phyloP scores from a whole-genome alignment of 495 filamentous ascomycete species.

The Parathielavia hyrcaniae region DNA sequence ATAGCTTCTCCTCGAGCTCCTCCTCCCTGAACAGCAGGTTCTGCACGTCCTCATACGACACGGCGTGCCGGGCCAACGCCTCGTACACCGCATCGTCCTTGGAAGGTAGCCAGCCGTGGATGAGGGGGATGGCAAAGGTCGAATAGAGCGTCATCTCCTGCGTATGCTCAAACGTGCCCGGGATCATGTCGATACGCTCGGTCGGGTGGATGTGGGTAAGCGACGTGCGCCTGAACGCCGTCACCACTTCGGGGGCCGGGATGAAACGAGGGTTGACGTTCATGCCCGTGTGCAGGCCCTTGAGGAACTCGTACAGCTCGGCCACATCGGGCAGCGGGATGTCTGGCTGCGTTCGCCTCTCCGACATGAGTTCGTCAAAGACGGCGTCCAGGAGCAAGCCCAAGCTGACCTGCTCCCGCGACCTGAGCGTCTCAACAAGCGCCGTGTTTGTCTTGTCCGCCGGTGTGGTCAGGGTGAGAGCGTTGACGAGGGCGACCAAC shows the following conservation, averaged over 20 bases:
- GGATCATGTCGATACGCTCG: constrained; percentile 44
- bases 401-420: constrained; percentile 81
- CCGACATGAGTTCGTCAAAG: constrained; percentile 83
- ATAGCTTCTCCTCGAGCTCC: constrained; percentile 75
- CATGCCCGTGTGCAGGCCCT: constrained; percentile 92
- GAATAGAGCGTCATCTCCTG: constrained; percentile 79
- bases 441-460: constrained; percentile 53
- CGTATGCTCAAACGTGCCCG: constrained; percentile 76
- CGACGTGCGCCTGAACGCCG: constrained; percentile 40
- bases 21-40: constrained; percentile 81
- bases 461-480: constrained; percentile 72
- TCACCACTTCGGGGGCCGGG: constrained; percentile 35
- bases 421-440: constrained; percentile 66
- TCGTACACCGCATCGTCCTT: constrained; percentile 54
- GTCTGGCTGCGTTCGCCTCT: constrained; percentile 39
- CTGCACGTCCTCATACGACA: constrained; percentile 85
- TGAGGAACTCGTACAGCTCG: constrained; percentile 79
- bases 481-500: constrained; percentile 88
- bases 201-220: constrained; percentile 39
- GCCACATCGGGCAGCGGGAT: constrained; percentile 69
- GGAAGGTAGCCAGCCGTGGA: constrained; percentile 88
- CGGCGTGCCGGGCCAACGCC: constrained; percentile 64
- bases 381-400: constrained; percentile 78
- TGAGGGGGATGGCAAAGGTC: constrained; percentile 77
- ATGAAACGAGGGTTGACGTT: constrained; percentile 92